phyloP scores from a whole-genome alignment of 2,329 filamentous ascomycete genomes.

The Orbilia blumenaviensis region DNA sequence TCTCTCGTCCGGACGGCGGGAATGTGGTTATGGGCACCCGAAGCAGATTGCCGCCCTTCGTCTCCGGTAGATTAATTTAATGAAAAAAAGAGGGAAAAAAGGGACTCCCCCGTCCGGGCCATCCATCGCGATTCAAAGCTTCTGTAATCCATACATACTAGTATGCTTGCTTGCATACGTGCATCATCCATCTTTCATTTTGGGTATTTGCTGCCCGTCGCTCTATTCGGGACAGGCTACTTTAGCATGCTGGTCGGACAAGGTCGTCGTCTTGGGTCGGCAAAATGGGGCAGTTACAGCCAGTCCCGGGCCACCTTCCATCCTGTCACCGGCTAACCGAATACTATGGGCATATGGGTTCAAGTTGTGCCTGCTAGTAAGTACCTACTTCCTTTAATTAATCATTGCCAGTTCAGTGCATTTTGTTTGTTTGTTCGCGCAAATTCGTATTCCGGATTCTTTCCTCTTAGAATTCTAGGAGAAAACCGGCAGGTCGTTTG shows the following conservation, averaged over 20 bases:
- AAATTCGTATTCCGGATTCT: background rate
- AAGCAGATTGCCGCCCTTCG: background rate
- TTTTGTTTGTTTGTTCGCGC: background rate
- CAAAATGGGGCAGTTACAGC: conserved; percentile 49
- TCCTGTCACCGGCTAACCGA: conserved; percentile 1
- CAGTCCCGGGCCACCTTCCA: conserved; percentile 14
- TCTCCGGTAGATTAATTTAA: conserved; percentile 11
- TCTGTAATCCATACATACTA: background rate
- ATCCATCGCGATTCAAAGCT: background rate
- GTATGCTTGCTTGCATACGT: background rate
- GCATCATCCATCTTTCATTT: conserved; percentile 4
- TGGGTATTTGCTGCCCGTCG: conserved; percentile 6
- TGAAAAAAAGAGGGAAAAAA: background rate
- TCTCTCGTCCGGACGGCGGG: too few species aligned
- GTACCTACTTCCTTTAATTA: background rate
- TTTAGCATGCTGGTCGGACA: background rate
- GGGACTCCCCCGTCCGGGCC: too few species aligned
- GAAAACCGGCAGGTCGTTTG: too few species aligned
- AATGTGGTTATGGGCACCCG: background rate
- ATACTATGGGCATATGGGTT: background rate
- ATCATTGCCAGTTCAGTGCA: background rate
- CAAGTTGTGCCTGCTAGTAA: background rate
- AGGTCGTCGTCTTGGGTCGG: background rate
- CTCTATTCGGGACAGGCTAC: conserved; percentile 35
- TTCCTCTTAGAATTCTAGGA: background rate